Conservation (phyloP, 345 rosid genomes). For the Arabis alpina region DNA sequence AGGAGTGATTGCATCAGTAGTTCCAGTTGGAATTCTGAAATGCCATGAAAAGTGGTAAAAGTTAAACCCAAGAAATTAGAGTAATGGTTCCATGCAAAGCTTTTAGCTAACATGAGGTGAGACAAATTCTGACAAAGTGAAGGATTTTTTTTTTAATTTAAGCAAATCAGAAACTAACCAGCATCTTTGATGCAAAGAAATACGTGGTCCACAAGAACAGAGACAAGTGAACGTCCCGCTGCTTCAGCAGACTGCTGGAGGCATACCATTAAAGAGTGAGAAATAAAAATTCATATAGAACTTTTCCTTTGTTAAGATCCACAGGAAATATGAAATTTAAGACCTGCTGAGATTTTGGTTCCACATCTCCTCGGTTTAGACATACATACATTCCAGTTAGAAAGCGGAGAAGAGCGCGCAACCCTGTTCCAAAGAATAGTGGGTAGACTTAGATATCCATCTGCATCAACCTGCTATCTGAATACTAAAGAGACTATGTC, state of each 20-base stretch:
- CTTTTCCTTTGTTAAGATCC: slow-evolving; percentile 1
- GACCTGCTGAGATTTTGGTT: slow-evolving; percentile 88
- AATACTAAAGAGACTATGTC: slow-evolving; percentile 12
- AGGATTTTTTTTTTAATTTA: neutral
- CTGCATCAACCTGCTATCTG: slow-evolving; percentile 28
- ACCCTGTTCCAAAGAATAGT: slow-evolving; percentile 58
- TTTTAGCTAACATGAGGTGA: slow-evolving; percentile 12
- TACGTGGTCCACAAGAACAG: slow-evolving; percentile 93
- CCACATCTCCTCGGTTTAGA: slow-evolving; percentile 94
- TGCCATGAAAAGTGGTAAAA: slow-evolving; percentile 28
- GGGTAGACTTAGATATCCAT: slow-evolving; percentile 26
- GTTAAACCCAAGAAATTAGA: slow-evolving; percentile 26
- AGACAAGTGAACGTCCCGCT: slow-evolving; percentile 88
- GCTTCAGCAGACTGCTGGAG: slow-evolving; percentile 82
- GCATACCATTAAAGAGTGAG: slow-evolving; percentile 40
- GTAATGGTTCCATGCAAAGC: slow-evolving; percentile 18
- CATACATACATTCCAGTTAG: slow-evolving; percentile 90
- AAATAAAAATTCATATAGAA: slow-evolving; percentile 15
- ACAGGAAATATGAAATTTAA: slow-evolving; percentile 16
- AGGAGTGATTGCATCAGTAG: slow-evolving; percentile 91
- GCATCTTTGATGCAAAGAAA: slow-evolving; percentile 94
- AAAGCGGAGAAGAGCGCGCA: slow-evolving; percentile 97
- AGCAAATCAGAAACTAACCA: slow-evolving; percentile 58
- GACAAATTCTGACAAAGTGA: slow-evolving; percentile 18
- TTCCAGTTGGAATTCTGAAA: slow-evolving; percentile 95